These are phyloP conservation scores for Boechera retrofracta DNA, from an alignment of 345 rosid species.

Conservation along the genomic window DNA sequence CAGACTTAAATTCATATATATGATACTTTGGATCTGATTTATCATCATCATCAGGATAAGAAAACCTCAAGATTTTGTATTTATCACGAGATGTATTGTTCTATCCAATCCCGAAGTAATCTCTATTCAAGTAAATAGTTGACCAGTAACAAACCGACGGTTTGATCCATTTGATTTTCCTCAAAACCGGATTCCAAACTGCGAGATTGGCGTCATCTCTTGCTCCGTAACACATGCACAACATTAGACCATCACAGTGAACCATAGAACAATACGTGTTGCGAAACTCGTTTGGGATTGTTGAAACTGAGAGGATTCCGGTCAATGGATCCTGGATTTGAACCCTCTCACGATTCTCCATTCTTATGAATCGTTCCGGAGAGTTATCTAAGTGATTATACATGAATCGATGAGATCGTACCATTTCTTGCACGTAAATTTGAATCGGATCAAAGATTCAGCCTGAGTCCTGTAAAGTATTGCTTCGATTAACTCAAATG, in stretches of 20 bases:
- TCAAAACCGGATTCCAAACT: not conserved
- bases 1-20: not conserved
- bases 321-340: not conserved
- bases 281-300: not conserved
- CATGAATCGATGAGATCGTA: not conserved
- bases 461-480: not conserved
- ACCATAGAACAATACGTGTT: not conserved
- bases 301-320: not conserved
- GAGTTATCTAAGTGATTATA: not conserved
- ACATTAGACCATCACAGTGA: not conserved
- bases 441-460: not conserved
- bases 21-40: not conserved
- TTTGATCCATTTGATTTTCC: not conserved
- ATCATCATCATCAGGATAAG: not conserved
- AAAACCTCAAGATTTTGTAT: constrained; percentile 9
- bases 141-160: not conserved
- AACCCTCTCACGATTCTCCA: not conserved
- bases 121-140: too few species aligned
- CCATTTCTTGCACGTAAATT: not conserved
- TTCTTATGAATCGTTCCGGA: not conserved
- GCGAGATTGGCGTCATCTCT: not conserved
- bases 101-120: not conserved
- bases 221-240: not conserved
- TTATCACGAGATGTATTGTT: not conserved
- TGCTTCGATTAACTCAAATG: not conserved